Conservation (phyloP, 2,329 filamentous ascomycete species). For the Xylaria sp. region DNA sequence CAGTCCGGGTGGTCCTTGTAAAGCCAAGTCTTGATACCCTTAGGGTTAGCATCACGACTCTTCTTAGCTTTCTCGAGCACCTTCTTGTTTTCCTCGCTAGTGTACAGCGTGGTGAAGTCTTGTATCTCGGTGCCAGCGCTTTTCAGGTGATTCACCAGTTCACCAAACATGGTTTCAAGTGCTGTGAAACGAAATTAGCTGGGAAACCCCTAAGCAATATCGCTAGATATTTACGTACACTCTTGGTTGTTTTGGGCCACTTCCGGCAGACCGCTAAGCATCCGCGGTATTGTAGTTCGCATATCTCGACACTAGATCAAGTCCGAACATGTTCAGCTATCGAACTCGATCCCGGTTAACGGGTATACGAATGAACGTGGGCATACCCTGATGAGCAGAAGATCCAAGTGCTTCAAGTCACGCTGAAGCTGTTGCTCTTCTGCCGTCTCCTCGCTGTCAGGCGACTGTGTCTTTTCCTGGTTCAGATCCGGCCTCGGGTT, state of each 20-base stretch:
- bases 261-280: slow-evolving; percentile 63
- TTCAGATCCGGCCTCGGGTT: slow-evolving; percentile 28
- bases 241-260: slow-evolving; percentile 52
- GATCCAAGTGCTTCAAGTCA: slow-evolving; percentile 62
- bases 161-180: slow-evolving; percentile 57
- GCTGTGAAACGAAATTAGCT: slow-evolving; percentile 54
- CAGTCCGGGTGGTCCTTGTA: slow-evolving; percentile 70
- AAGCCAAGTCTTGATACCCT: slow-evolving; percentile 69
- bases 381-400: slow-evolving; percentile 65
- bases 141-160: slow-evolving; percentile 60
- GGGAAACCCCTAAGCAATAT: neutral
- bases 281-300: slow-evolving; percentile 61
- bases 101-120: slow-evolving; percentile 61
- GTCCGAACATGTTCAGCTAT: slow-evolving; percentile 17
- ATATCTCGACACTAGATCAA: slow-evolving; percentile 59
- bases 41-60: slow-evolving; percentile 65
- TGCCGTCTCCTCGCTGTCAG: slow-evolving; percentile 50
- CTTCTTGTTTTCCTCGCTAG: slow-evolving; percentile 59
- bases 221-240: slow-evolving; percentile 55
- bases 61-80: slow-evolving; percentile 64
- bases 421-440: slow-evolving; percentile 63
- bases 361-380: neutral
- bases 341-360: neutral
- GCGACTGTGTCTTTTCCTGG: slow-evolving; percentile 12
- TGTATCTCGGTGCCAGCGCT: slow-evolving; percentile 63